phyloP scores from a whole-genome alignment of 2,329 filamentous ascomycete species.

The Amylocarpus encephaloides region DNA sequence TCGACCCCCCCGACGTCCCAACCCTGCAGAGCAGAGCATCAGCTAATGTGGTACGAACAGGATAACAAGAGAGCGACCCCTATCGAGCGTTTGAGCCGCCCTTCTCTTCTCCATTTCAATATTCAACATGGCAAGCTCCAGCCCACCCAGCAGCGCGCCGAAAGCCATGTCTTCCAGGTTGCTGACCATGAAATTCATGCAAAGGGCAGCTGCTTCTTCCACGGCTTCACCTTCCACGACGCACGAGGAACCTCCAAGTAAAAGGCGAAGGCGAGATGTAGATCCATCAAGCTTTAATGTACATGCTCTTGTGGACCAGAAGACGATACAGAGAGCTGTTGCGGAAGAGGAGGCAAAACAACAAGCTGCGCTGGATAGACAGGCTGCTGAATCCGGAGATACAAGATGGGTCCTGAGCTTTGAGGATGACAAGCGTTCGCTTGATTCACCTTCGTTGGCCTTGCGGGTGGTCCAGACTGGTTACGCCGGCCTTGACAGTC shows the following conservation, averaged over 20 bases:
- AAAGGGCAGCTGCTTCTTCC: slow-evolving; percentile 63
- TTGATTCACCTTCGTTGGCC: slow-evolving; percentile 31
- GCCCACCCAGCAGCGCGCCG: slow-evolving; percentile 35
- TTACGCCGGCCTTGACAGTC: slow-evolving; percentile 44
- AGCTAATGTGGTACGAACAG: background rate
- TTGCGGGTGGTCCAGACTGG: slow-evolving; percentile 57
- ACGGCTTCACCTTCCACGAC: slow-evolving; percentile 39
- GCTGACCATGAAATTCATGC: slow-evolving; percentile 97
- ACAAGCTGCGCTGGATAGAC: slow-evolving; percentile 53
- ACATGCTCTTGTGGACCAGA: slow-evolving; percentile 47
- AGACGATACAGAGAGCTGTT: slow-evolving; percentile 56
- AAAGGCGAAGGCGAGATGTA: slow-evolving; percentile 52
- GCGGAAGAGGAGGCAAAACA: slow-evolving; percentile 62
- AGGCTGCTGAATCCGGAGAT: slow-evolving; percentile 58
- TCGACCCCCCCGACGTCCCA: background rate
- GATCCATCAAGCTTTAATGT: slow-evolving; percentile 32
- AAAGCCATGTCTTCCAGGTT: slow-evolving; percentile 81
- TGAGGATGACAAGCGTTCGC: slow-evolving; percentile 33
- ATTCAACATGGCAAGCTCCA: slow-evolving; percentile 24
- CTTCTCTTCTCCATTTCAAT: background rate
- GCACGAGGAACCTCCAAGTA: slow-evolving; percentile 48
- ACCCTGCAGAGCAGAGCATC: background rate
- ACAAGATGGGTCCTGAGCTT: slow-evolving; percentile 70
- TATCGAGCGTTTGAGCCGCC: background rate
- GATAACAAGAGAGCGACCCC: background rate